Evolutionary conservation across 306 rosid genomes (phyloP), one percentile per base, ranked within the genome.

Genomic region (Quillaja saponaria): DNA sequence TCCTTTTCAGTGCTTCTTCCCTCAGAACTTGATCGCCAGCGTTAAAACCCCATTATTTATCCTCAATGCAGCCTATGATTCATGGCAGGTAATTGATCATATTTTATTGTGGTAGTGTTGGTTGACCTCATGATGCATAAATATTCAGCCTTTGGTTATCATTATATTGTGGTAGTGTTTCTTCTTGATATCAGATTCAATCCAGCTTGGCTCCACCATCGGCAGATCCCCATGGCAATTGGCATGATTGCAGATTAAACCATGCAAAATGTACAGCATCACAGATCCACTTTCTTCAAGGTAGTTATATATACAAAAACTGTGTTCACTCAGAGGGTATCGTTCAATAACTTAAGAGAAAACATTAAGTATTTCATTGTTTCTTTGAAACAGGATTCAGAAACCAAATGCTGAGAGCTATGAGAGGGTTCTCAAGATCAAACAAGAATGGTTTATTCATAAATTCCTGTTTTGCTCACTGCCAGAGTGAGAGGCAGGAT

Each of bases 401-500:
- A 76, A 81, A 77, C 58, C 88, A 81, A 77, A 92, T 92, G 95
- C 66, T 92, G 64, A 69, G 82, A 48, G 72, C 69, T 13, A 48
- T 92, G 8, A 74, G 25, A 55, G 76, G 44, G n/a, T 86, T 92
- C 69, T 77, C 98, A 28, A 51, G 25, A 54, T 83, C 87, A 52
- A 74, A 46, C 2, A 50, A 64, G 55, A 86, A 92, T 68, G 98
- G 98, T 48, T 55, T 92, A 58, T 92, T 81, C 58, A 82, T 88
- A 63, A 92, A 92, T 67, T 89, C 96, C 0, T 86, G 96, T 68
- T 89, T 92, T 78, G 81, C 96, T 50, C 99, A 92, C 61, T 92
- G 96, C 86, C 99, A 92, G 83, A 56, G 82, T 6, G 99, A 89
- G 86, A 81, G 95, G 67, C 99, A 76, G 61, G 99, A 89, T 53